Conservation (phyloP, 2,329 filamentous ascomycete species). For the Aspergillus uvarum region DNA sequence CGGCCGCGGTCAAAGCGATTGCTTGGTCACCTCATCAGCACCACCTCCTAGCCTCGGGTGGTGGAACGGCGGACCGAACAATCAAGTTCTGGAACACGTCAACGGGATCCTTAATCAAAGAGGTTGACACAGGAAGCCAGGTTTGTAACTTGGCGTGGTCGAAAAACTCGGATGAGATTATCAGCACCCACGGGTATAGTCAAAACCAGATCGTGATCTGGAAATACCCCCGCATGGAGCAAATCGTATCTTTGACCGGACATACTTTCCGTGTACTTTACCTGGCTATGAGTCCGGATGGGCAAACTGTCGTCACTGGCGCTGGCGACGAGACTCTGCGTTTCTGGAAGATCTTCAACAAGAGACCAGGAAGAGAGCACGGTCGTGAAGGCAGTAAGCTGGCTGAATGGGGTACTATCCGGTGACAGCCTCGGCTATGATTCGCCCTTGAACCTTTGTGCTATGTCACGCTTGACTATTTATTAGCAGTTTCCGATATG, state of each 20-base stretch:
- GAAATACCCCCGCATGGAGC: slow-evolving; percentile 98
- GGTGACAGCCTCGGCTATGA: slow-evolving; percentile 39
- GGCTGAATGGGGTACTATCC: slow-evolving; percentile 80
- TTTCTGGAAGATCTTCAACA: slow-evolving; percentile 96
- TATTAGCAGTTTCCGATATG: slow-evolving; percentile 25
- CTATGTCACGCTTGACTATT: slow-evolving; percentile 12
- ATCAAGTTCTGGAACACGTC: slow-evolving; percentile 98
- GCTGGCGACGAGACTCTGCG: slow-evolving; percentile 93
- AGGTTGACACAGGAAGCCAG: slow-evolving; percentile 94
- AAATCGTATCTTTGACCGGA: slow-evolving; percentile 90
- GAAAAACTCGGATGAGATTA: slow-evolving; percentile 95
- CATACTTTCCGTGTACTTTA: slow-evolving; percentile 97
- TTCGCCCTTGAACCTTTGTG: slow-evolving; percentile 14
- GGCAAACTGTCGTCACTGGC: slow-evolving; percentile 88
- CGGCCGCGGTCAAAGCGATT: slow-evolving; percentile 94
- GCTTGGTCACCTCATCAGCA: slow-evolving; percentile 97
- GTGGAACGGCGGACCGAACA: slow-evolving; percentile 89
- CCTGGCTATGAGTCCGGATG: slow-evolving; percentile 95
- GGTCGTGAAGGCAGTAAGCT: slow-evolving; percentile 67
- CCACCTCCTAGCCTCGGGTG: slow-evolving; percentile 89
- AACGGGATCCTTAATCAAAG: slow-evolving; percentile 75
- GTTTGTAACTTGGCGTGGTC: slow-evolving; percentile 99
- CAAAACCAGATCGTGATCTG: slow-evolving; percentile 99
- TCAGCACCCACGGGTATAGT: slow-evolving; percentile 93
- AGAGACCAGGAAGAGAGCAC: slow-evolving; percentile 67